These are phyloP conservation scores for Brassica rapa DNA, from an alignment of 345 rosid genomes.

Conservation along the genomic window DNA sequence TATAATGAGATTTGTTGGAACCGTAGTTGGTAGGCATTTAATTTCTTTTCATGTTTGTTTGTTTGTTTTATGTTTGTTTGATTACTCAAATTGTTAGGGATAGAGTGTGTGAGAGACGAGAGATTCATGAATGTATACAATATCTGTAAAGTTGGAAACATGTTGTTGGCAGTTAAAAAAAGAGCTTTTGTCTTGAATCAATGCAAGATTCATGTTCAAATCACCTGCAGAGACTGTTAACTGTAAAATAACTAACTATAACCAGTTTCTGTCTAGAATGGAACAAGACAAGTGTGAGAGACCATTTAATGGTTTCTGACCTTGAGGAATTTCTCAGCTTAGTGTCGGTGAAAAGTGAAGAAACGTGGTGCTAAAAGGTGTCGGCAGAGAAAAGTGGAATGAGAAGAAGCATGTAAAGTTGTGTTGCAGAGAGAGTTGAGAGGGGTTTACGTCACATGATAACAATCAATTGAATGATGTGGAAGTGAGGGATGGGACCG, in stretches of 20 bases:
- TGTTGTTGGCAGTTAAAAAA: conserved; percentile 37
- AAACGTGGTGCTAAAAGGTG: conserved; percentile 28
- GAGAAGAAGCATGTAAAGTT: conserved; percentile 1
- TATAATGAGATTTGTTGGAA: conserved; percentile 40
- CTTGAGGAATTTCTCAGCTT: conserved; percentile 2
- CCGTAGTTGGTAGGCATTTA: conserved; percentile 42
- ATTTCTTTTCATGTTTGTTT: conserved; percentile 16
- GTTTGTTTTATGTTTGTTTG: conserved; percentile 38
- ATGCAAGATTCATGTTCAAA: conserved; percentile 18
- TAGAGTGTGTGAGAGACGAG: conserved; percentile 32
- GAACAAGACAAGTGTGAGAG: not conserved
- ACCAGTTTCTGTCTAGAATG: conserved; percentile 19
- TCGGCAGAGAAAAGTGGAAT: conserved; percentile 37
- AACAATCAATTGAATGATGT: conserved; percentile 29
- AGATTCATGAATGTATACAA: conserved; percentile 39
- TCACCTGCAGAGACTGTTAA: conserved; percentile 13
- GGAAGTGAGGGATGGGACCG: conserved; percentile 34
- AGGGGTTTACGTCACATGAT: not conserved
- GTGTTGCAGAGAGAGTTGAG: not conserved
- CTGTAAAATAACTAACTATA: conserved; percentile 18
- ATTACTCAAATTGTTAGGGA: conserved; percentile 18
- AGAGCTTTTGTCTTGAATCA: conserved; percentile 22
- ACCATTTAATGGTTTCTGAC: conserved; percentile 1
- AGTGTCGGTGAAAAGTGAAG: conserved; percentile 32
- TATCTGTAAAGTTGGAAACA: conserved; percentile 42